phyloP scores from a whole-genome alignment of 2,329 filamentous ascomycete species.

The Clarireedia monteithiana region DNA sequence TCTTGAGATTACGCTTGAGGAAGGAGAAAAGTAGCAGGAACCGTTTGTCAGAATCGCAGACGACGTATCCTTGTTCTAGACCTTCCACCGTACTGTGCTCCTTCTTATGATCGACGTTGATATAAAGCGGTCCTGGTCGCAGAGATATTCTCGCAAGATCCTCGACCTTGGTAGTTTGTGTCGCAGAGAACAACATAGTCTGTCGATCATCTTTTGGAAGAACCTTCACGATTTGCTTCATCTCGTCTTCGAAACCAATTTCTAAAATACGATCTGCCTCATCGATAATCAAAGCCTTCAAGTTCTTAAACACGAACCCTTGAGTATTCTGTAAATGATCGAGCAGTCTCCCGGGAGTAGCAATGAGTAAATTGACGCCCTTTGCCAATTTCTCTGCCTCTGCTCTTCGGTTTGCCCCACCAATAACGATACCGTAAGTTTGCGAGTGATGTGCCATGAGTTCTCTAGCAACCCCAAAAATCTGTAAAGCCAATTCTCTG shows the following conservation, averaged over 20 bases:
- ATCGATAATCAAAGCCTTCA: constrained; percentile 88
- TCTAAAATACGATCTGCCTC: constrained; percentile 96
- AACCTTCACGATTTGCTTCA: constrained; percentile 93
- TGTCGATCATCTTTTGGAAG: constrained; percentile 80
- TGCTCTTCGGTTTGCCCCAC: constrained; percentile 81
- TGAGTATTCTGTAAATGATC: constrained; percentile 93
- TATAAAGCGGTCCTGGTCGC: constrained; percentile 83
- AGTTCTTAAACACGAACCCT: constrained; percentile 84
- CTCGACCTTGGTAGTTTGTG: constrained; percentile 97
- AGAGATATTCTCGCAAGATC: constrained; percentile 92
- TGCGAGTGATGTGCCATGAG: constrained; percentile 91
- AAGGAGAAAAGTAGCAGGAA: constrained; percentile 94
- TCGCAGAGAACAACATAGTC: constrained; percentile 98
- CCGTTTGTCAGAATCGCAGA: constrained; percentile 88
- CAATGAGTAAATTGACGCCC: constrained; percentile 90
- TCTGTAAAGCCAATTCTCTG: constrained; percentile 87
- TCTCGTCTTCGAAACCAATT: constrained; percentile 97
- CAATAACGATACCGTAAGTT: constrained; percentile 93
- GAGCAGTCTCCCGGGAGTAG: constrained; percentile 83
- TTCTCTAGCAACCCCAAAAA: constrained; percentile 90
- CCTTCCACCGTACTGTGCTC: constrained; percentile 89
- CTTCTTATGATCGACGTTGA: constrained; percentile 90
- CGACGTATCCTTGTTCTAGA: constrained; percentile 89
- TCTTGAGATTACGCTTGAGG: constrained; percentile 80
- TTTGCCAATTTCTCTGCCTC: constrained; percentile 92